These are phyloP conservation scores for Pleoardoris graminearum DNA, from an alignment of 2,329 filamentous ascomycete species.

Conservation along the genomic window DNA sequence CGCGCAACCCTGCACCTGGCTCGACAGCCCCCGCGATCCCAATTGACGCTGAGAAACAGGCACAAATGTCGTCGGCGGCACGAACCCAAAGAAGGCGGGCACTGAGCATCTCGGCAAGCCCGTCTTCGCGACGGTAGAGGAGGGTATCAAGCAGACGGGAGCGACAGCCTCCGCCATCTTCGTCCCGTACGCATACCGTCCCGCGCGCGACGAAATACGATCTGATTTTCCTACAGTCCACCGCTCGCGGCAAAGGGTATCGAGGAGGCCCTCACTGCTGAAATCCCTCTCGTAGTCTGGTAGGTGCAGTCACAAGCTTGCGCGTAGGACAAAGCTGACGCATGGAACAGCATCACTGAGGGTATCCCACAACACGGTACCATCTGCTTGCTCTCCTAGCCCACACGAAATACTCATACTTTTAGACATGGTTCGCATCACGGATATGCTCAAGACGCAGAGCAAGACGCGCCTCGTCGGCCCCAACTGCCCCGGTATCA, in stretches of 20 bases:
- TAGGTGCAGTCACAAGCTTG: slow-evolving; percentile 40
- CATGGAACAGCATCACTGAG: slow-evolving; percentile 73
- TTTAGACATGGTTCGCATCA: slow-evolving; percentile 97
- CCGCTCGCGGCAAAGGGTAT: slow-evolving; percentile 92
- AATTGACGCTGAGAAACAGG: slow-evolving; percentile 57
- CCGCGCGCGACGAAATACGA: slow-evolving; percentile 2
- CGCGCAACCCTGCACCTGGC: slow-evolving; percentile 20
- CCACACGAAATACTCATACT: slow-evolving; percentile 19
- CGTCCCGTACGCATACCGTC: slow-evolving; percentile 69
- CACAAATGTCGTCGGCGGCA: slow-evolving; percentile 96
- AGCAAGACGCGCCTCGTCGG: slow-evolving; percentile 95
- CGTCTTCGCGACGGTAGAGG: slow-evolving; percentile 86
- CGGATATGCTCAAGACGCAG: slow-evolving; percentile 96
- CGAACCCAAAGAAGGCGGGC: slow-evolving; percentile 98
- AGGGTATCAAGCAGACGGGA: slow-evolving; percentile 87
- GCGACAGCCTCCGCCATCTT: slow-evolving; percentile 94
- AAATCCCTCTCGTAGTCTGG: slow-evolving; percentile 93
- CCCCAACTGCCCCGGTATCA: slow-evolving; percentile 98
- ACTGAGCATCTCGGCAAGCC: slow-evolving; percentile 85
- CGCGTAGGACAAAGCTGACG: slow-evolving; percentile 30
- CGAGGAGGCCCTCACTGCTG: slow-evolving; percentile 91
- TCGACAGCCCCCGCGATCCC: slow-evolving; percentile 19
- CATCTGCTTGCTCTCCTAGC: slow-evolving; percentile 25
- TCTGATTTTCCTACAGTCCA: slow-evolving; percentile 61
- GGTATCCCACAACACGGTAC: slow-evolving; percentile 95